These are phyloP conservation scores for Leccinum subspadiceum DNA, from an alignment of 1,284 basidiomycete species.

Conservation along the genomic window DNA sequence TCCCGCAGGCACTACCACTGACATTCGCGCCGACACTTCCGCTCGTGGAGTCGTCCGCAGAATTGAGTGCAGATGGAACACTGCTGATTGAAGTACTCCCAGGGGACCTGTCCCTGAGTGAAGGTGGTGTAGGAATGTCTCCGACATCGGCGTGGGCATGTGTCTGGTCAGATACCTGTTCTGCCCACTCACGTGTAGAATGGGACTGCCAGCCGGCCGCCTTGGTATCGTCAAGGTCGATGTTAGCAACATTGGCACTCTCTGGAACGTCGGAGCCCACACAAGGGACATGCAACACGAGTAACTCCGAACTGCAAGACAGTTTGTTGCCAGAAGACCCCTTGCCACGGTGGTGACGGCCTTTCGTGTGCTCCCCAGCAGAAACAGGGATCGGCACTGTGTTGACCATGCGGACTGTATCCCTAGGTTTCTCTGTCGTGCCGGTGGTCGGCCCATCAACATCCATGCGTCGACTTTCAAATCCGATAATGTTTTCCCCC, in stretches of 20 bases:
- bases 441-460: constrained; percentile 19
- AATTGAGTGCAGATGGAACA: constrained; percentile 22
- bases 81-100: constrained; percentile 28
- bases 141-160: constrained; percentile 8
- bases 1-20: constrained; percentile 13
- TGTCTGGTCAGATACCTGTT: constrained; percentile 28
- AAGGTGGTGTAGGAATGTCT: constrained; percentile 1
- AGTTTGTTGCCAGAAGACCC: constrained; percentile 8
- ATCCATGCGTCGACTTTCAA: constrained; percentile 25
- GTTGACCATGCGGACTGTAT: constrained; percentile 12
- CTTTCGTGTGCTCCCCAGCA: constrained; percentile 28
- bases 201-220: constrained; percentile 33
- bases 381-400: constrained; percentile 31
- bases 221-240: constrained; percentile 43
- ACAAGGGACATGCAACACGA: constrained; percentile 35
- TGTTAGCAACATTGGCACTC: constrained; percentile 5
- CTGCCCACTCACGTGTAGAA: constrained; percentile 35
- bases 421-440: constrained; percentile 1
- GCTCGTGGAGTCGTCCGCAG: constrained; percentile 25
- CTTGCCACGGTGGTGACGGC: constrained; percentile 7
- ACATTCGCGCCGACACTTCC: constrained; percentile 12
- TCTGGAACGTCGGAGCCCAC: constrained; percentile 12
- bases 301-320: constrained; percentile 19
- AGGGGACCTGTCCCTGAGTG: constrained; percentile 23
- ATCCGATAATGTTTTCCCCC: constrained; percentile 1